Percentiles rank a stretch among this genome's conserved stretches.
These are phyloP conservation scores for Cladochytrium tenue DNA, from an alignment of 371 early-diverging fungal species.

Conservation along the genomic window DNA sequence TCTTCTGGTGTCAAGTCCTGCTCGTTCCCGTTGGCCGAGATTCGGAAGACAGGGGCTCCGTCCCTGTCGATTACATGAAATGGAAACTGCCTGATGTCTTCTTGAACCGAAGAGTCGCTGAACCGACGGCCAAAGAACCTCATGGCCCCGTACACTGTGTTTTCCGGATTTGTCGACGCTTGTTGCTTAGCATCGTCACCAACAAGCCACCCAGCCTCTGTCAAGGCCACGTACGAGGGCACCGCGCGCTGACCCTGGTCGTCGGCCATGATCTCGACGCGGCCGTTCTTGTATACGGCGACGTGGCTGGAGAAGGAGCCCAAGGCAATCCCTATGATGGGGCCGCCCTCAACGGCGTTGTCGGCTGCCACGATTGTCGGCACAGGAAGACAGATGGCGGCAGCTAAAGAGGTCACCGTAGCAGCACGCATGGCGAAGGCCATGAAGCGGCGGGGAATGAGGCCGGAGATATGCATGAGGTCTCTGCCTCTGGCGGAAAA, in stretches of 20 bases:
- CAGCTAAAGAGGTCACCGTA: too few species aligned
- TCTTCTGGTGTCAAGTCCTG: conserved; percentile 71
- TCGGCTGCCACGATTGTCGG: too few species aligned
- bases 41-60: not conserved
- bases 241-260: conserved; percentile 96
- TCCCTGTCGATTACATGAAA: not conserved
- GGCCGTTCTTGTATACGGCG: not conserved
- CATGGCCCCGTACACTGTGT: not conserved
- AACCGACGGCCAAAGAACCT: not conserved
- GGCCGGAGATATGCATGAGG: too few species aligned
- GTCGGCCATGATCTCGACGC: conserved; percentile 96
- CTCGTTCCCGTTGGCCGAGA: not conserved
- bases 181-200: conserved; percentile 96
- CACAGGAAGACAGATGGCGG: too few species aligned
- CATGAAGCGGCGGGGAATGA: too few species aligned
- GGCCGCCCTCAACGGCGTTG: too few species aligned
- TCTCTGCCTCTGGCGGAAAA: too few species aligned
- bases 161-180: conserved; percentile 45
- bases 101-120: conserved; percentile 39
- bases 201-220: conserved; percentile 87
- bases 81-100: conserved; percentile 70
- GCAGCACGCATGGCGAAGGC: too few species aligned
- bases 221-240: conserved; percentile 94
- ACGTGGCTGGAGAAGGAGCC: not conserved
- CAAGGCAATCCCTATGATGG: too few species aligned